Base-by-base conservation (phyloP, 441 rosid genomes). In the Theobroma grandiflorum region DNA sequence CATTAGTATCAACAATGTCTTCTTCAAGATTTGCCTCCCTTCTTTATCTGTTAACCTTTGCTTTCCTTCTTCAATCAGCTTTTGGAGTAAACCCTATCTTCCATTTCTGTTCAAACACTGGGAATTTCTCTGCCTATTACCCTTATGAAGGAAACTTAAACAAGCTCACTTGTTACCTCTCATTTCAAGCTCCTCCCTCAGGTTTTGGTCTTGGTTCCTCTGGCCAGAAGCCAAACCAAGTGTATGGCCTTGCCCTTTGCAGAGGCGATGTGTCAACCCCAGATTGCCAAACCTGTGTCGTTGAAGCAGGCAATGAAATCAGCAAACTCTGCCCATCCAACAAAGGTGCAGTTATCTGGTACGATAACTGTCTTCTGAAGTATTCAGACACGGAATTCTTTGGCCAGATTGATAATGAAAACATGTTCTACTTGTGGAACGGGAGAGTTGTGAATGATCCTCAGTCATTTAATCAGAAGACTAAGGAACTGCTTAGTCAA, bases 261-360 rank as follows among this genome's bases (percentile, higher is more conserved):
- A 85, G 96, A 26, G 98, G 98, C 0, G 99, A 95, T 69, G 95
- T 85, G 74, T 84, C 91, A 10, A 35, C 82, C 12, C 38, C 84
- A 0, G 91, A 89, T 9, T 92, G 96, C 86, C 73, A 85, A 69
- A 80, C 91, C 16, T 94, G 95, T 50, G 82, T 91, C 2, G 83
- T 72, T 0, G 86, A 91, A 1, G 98, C 96, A 4, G 77, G 87
- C 75, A 47, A 81, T 3, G 97, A 93, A 62, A 78, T 78, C 15
- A 67, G 57, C 10, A 78, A 78, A 18, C 68, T 58, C 15, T 92
- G 98, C 78, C 96, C 92, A 0, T n/a, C 64, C 58, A 85, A 89
- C 85, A 92, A 88, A 65, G 93, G 87, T 4, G 95, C 92, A 0
- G 75, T 90, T 69, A 90, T 91, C 78, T 94, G 99, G 98, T 95